Base-by-base conservation (phyloP, 2,329 filamentous ascomycete genomes). In the Thielaviopsis populi region DNA sequence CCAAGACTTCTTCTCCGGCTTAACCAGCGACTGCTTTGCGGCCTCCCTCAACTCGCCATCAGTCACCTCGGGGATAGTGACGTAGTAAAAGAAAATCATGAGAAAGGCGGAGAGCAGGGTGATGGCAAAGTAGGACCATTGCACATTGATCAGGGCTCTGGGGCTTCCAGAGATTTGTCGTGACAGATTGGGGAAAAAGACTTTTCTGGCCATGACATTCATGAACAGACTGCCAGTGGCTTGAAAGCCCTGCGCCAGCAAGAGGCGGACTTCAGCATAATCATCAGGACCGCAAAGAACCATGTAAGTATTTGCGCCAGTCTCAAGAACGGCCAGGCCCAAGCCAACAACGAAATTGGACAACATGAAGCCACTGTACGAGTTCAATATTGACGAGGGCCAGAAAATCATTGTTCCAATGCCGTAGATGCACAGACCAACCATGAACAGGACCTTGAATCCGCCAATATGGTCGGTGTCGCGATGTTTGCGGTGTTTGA, bases 111-210 rank as follows among this genome's bases (percentile, higher is more conserved):
- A 88, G 64, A 91, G 85, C 27, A 87, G 77, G 0, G 88, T 89
- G 66, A 92, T 86, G 63, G 85, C 86, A n/a, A 94, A 80, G 69
- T 94, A 94, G 0, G 88, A 88, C 86, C 87, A 95, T 73, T 94
- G 89, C 1, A 92, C 87, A 66, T 87, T 84, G 67, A 88, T 80
- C 2, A 94, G 78, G 1, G 80, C 81, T 37, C 77, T 73, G 1
- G 77, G 70, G 17, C 70, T 65, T 22, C 69, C 70, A 41, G 79
- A 76, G 8, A 87, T 79, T 13, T 88, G 79, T 13, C 79, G 75
- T 33, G 77, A 79, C 17, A 64, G 17, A 11, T 56, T 17, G 30
- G 2, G 43, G 74, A 92, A 92, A 70, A 92, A 88, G 19, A 87
- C 85, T 65, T 83, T 85, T 48, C 88, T 82, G 6, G 88, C 88